Evolutionary conservation across 2,329 filamentous ascomycete genomes (phyloP), one percentile per base, ranked within the genome.

Genomic region (Neophaeococcomyces aloes): DNA sequence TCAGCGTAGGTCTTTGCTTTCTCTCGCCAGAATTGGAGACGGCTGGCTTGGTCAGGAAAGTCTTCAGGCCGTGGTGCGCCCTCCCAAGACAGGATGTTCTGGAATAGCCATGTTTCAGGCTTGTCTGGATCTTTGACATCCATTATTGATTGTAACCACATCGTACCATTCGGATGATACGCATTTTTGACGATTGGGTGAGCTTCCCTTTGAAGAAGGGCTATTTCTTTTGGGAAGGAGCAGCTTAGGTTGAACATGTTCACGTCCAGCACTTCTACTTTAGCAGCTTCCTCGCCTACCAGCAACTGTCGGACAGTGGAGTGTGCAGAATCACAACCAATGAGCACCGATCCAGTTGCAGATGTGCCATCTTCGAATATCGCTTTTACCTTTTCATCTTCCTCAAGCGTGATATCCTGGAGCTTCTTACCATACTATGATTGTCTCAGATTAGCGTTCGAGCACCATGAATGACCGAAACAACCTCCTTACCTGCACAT

Each of bases 151-250:
- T 34, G 30, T 29, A 38, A 38, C 32, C 33, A 38, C 18, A 21
- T 44, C 14, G 34, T 15, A n/a, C 39, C 41, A 13, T 10, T 21
- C 15, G 44, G 47, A 30, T 49, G 49, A 31, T 48, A 39, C n/a
- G 38, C 44, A n/a, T 48, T 18, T 23, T 42, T 48, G 30, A 48
- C 48, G 23, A 50, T 47, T n/a, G 52, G 52, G 31, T 44, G 46
- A 18, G 30, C 34, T 25, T 46, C 34, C 19, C 51, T 46, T 13
- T 52, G 37, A 35, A 48, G 50, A 11, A 44, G 38, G n/a, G 52
- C 48, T 21, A 46, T 46, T 10, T 51, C 51, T 7, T 8, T 11
- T 4, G 45, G 45, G 14, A 47, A 30, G 2, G 30, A 39, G 37
- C 43, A 43, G 31, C 43, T 36, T 3, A 42, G 19, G 19, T 47